These are phyloP conservation scores for Dillenia suffruticosa DNA, from an alignment of 164 flowering plant species.

Conservation along the genomic window DNA sequence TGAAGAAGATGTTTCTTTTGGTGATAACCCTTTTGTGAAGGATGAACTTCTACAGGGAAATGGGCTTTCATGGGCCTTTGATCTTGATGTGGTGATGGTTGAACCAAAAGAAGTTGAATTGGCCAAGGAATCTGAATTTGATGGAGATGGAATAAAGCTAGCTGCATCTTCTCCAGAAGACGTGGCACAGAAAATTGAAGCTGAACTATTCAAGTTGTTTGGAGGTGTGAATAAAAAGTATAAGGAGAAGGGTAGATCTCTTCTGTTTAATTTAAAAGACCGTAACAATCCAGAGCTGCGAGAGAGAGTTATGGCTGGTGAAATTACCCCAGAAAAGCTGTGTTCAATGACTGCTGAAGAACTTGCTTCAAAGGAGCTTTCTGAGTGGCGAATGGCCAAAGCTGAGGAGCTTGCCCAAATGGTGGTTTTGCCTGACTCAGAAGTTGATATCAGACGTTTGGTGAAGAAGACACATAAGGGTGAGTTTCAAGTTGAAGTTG, in stretches of 20 bases:
- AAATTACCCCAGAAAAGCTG: slow-evolving; percentile 71
- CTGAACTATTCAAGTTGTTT: slow-evolving; percentile 80
- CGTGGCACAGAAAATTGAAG: slow-evolving; percentile 75
- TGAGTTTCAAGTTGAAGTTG: slow-evolving; percentile 86
- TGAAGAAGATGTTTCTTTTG: slow-evolving; percentile 54
- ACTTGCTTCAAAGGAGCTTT: slow-evolving; percentile 96
- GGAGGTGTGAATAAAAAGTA: slow-evolving; percentile 98
- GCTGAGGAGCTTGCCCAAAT: slow-evolving; percentile 93
- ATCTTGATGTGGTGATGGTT: slow-evolving; percentile 4
- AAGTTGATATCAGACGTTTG: slow-evolving; percentile 82
- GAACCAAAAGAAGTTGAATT: slow-evolving; percentile 8
- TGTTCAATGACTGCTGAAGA: slow-evolving; percentile 98
- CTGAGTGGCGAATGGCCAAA: slow-evolving; percentile 96
- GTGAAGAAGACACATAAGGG: slow-evolving; percentile 98
- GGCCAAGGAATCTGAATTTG: slow-evolving; percentile 1
- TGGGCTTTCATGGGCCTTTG: not conserved
- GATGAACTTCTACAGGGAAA: slow-evolving; percentile 49
- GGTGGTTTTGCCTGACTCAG: slow-evolving; percentile 88
- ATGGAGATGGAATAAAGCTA: slow-evolving; percentile 7
- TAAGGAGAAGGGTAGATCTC: slow-evolving; percentile 94
- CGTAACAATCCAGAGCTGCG: slow-evolving; percentile 86
- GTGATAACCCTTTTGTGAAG: slow-evolving; percentile 55
- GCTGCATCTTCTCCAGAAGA: slow-evolving; percentile 28
- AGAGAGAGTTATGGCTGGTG: slow-evolving; percentile 86
- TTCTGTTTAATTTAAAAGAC: slow-evolving; percentile 90